phyloP scores from a whole-genome alignment of 139 green algal genomes.

The Zygnema cylindricum region DNA sequence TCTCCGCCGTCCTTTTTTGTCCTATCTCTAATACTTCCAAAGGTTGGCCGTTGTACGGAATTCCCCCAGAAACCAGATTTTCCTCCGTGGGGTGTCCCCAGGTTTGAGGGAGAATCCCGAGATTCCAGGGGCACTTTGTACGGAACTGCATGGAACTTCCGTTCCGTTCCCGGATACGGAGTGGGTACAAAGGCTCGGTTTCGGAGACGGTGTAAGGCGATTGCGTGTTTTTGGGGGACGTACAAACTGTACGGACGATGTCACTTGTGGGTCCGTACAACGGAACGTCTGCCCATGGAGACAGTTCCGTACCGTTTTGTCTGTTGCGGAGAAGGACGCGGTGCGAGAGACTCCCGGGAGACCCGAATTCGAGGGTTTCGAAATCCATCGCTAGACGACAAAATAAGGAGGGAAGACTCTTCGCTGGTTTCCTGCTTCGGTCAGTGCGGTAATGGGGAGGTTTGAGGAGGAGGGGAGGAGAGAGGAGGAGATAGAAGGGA shows the following conservation, averaged over 20 bases:
- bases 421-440: too few relatives aligned
- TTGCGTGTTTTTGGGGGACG: background rate
- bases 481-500: background rate
- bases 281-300: constrained; percentile 21
- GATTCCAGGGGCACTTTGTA: background rate
- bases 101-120: background rate
- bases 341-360: too few relatives aligned
- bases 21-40: constrained; percentile 3
- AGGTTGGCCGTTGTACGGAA: background rate
- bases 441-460: too few relatives aligned
- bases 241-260: background rate
- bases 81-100: too few relatives aligned
- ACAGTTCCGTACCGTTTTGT: constrained; percentile 13
- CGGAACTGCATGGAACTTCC: background rate
- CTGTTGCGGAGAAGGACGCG: constrained; percentile 17
- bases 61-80: too few relatives aligned
- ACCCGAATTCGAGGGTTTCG: too few relatives aligned
- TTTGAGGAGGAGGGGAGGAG: background rate
- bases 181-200: background rate
- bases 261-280: background rate
- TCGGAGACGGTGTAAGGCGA: background rate
- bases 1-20: background rate
- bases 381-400: too few relatives aligned
- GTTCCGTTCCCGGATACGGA: background rate
- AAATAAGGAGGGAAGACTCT: too few relatives aligned